Evolutionary conservation across 768 basidiomycete genomes (phyloP), one percentile per base, ranked within the genome.

Genomic region (Auricularia cornea): DNA sequence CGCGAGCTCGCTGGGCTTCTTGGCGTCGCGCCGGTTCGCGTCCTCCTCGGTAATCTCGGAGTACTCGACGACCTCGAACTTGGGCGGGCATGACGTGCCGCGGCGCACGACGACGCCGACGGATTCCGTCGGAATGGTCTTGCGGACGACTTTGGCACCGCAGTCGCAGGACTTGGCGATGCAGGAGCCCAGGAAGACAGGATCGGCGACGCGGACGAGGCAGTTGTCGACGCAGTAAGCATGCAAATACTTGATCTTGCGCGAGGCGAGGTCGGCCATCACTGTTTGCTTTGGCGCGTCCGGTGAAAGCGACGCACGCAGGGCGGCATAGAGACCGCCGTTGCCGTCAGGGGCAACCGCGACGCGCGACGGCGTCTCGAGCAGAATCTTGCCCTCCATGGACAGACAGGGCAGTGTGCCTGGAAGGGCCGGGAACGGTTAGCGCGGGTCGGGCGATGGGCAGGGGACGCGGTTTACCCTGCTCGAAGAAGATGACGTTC

Each of bases 141-240:
- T 99, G 54, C 92, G 92, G 10, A 98, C 96, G 64, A 98, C 97
- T 75, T 98, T 98, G 57, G 94, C 92, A 38, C 94, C 93, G 72
- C 92, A 96, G 69, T 94, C 92, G 29, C 91, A 89, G 68, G 89
- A 82, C 70, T 92, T 93, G 62, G 80, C 76, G 77, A 98, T 91
- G 78, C 92, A 90, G 78, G 91, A 95, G 29, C 97, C 97, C 67
- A 98, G 79, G 83, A 99, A 99, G 71, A 94, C 85, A 16, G 97
- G 97, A 73, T 99, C 97, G 59, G 95, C 97, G 62, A 99, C 92
- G 65, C 88, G 86, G 66, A 98, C 97, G 64, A 99, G 89, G 75
- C 97, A 98, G 80, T 99, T 99, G 80, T 99, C 97, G 69, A 99
- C 97, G 71, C 96, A 88, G 79, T 97, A 98, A 2, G 87, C 90